Percentiles rank a stretch among this genome's conserved stretches.
phyloP scores from a whole-genome alignment of 2,329 filamentous ascomycete species.

The Ciborinia camelliae region DNA sequence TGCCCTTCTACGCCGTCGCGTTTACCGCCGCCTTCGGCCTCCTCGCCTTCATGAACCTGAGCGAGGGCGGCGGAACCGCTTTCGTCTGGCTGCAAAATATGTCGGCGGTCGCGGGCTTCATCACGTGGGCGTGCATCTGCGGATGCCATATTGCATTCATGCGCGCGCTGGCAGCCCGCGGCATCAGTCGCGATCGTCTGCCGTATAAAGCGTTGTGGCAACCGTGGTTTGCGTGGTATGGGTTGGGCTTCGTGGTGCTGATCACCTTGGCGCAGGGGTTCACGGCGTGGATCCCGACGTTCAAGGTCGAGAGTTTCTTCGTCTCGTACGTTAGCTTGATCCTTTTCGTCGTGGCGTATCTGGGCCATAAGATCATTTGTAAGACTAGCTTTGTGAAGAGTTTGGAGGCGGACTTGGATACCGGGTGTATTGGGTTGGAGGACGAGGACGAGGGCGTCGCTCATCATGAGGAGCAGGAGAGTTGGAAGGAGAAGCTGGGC shows the following conservation, averaged over 20 bases:
- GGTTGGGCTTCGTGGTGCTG: constrained; percentile 60
- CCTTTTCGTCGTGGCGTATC: constrained; percentile 56
- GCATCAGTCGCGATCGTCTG: constrained; percentile 54
- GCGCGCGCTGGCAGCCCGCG: constrained; percentile 54
- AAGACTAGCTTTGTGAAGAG: constrained; percentile 40
- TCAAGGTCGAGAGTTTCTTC: constrained; percentile 60
- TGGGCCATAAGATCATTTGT: constrained; percentile 55
- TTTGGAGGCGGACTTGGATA: constrained; percentile 43
- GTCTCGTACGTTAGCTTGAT: constrained; percentile 62
- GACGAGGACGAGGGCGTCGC: neutral
- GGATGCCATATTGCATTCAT: constrained; percentile 64
- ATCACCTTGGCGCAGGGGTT: constrained; percentile 68
- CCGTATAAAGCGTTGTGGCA: constrained; percentile 61
- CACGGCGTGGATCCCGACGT: constrained; percentile 59
- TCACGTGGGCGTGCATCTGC: constrained; percentile 66
- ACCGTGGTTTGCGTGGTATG: constrained; percentile 63
- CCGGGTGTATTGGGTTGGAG: constrained; percentile 36
- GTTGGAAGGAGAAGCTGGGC: neutral
- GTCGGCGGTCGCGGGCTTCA: constrained; percentile 64
- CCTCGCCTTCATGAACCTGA: constrained; percentile 66
- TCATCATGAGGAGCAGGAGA: neutral
- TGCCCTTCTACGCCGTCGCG: constrained; percentile 53
- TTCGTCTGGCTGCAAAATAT: constrained; percentile 75
- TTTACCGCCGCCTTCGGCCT: constrained; percentile 56
- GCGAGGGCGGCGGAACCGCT: constrained; percentile 53